phyloP scores from a whole-genome alignment of 176 grass and related monocot genomes.

The Avena atlantica region DNA sequence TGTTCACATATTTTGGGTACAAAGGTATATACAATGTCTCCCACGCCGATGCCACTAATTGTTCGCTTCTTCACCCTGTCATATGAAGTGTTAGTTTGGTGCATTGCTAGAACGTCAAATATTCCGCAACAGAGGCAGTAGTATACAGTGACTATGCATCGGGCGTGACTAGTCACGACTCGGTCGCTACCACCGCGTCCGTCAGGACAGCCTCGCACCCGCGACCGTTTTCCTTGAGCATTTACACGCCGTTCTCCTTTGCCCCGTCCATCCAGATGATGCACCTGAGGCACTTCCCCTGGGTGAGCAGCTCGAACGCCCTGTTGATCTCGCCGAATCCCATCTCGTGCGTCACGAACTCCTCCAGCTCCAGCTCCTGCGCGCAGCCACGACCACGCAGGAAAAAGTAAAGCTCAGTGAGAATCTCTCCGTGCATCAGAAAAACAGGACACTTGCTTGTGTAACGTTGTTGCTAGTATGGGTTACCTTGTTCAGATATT shows the following conservation, averaged over 20 bases:
- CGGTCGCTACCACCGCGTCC: not conserved
- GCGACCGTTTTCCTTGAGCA: not conserved
- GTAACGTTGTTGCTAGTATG: too few species aligned
- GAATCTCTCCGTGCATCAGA: not conserved
- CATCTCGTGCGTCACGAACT: conserved; percentile 58
- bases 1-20: too few species aligned
- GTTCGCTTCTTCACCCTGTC: too few species aligned
- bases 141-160: not conserved
- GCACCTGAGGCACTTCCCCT: conserved; percentile 58
- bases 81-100: too few species aligned
- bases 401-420: not conserved
- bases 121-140: too few species aligned
- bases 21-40: too few species aligned
- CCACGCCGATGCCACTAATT: too few species aligned
- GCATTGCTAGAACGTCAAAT: too few species aligned
- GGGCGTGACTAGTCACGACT: not conserved
- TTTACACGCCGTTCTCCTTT: not conserved
- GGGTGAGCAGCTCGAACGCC: conserved; percentile 54
- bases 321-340: conserved; percentile 57
- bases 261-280: conserved; percentile 60
- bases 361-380: conserved; percentile 63
- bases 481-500: conserved; percentile 50
- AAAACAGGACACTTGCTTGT: too few species aligned
- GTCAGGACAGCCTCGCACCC: not conserved
- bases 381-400: not conserved